phyloP scores from a whole-genome alignment of 768 basidiomycete genomes.

The Lactarius quietus region DNA sequence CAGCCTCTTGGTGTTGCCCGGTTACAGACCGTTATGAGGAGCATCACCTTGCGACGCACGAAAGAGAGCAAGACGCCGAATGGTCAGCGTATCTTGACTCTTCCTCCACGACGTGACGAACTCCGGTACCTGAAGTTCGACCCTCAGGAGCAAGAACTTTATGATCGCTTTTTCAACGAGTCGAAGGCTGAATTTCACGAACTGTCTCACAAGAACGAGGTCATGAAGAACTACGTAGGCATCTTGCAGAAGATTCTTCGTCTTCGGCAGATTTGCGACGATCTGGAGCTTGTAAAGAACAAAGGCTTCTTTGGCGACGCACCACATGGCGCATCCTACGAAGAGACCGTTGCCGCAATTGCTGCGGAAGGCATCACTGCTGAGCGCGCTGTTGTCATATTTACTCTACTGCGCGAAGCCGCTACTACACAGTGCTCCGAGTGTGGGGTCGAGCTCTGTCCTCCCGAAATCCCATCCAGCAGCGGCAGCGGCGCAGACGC shows the following conservation, averaged over 20 bases:
- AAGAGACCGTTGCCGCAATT: slow-evolving; percentile 76
- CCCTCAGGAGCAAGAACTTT: slow-evolving; percentile 76
- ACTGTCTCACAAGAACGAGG: slow-evolving; percentile 82
- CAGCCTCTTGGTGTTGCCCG: slow-evolving; percentile 86
- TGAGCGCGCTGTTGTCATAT: slow-evolving; percentile 74
- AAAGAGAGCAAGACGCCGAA: slow-evolving; percentile 83
- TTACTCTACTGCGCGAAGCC: slow-evolving; percentile 80
- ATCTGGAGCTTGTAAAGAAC: slow-evolving; percentile 82
- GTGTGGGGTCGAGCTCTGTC: slow-evolving; percentile 74
- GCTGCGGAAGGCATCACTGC: slow-evolving; percentile 73
- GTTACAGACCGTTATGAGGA: slow-evolving; percentile 96
- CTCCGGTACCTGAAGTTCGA: slow-evolving; percentile 83
- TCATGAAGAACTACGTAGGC: slow-evolving; percentile 98
- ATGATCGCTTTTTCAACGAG: slow-evolving; percentile 83
- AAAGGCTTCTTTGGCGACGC: slow-evolving; percentile 48
- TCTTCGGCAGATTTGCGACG: slow-evolving; percentile 96
- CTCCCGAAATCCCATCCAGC: slow-evolving; percentile 39
- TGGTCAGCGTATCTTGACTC: slow-evolving; percentile 78
- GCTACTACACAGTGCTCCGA: slow-evolving; percentile 87
- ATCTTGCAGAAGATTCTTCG: slow-evolving; percentile 96
- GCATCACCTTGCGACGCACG: slow-evolving; percentile 92
- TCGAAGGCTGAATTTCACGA: slow-evolving; percentile 91
- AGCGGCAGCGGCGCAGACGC: slow-evolving; percentile 43
- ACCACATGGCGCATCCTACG: slow-evolving; percentile 56
- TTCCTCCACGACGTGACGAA: slow-evolving; percentile 90